A percentile compares a stretch with the other conserved stretches of the same genome.
Evolutionary conservation across 75 land plant genomes (phyloP).

Genomic region (Isoetes taiwanensis): DNA sequence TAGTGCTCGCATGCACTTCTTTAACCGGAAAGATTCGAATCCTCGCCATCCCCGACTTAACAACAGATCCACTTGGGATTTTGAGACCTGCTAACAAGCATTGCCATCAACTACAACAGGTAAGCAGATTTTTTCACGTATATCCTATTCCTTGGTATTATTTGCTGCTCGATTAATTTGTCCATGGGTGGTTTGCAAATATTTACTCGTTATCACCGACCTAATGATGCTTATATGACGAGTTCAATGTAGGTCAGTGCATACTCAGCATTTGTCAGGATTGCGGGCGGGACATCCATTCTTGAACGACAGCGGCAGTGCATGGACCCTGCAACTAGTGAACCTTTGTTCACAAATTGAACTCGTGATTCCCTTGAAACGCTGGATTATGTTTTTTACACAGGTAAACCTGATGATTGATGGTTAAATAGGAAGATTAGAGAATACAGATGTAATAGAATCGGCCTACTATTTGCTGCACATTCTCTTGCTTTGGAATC

Average conservation of each 20-base stretch:
- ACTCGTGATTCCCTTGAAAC: slow-evolving; percentile 95
- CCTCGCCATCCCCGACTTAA: slow-evolving; percentile 62
- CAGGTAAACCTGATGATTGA: too few relatives aligned
- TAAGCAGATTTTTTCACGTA: slow-evolving; percentile 13
- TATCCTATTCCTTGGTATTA: too few relatives aligned
- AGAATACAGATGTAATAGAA: too few relatives aligned
- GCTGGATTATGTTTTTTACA: slow-evolving; percentile 88
- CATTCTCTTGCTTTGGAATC: slow-evolving; percentile 75
- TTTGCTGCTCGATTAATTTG: too few relatives aligned
- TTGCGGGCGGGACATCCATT: slow-evolving; percentile 15
- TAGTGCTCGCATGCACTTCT: slow-evolving; percentile 88
- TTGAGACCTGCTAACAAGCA: slow-evolving; percentile 69
- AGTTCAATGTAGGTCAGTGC: slow-evolving; percentile 95
- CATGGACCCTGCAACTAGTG: slow-evolving; percentile 63
- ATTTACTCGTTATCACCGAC: too few relatives aligned
- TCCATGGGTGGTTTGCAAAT: too few relatives aligned
- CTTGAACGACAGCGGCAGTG: slow-evolving; percentile 56
- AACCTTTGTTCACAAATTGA: slow-evolving; percentile 86
- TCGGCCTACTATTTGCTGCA: slow-evolving; percentile 37
- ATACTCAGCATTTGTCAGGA: slow-evolving; percentile 67
- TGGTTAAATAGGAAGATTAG: too few relatives aligned
- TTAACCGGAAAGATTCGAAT: slow-evolving; percentile 79
- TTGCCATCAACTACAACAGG: slow-evolving; percentile 70
- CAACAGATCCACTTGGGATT: slow-evolving; percentile 74
- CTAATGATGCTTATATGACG: too few relatives aligned